These are phyloP conservation scores for Solanum hybrid DNA, from an alignment of 305 asterid species.

Conservation along the genomic window DNA sequence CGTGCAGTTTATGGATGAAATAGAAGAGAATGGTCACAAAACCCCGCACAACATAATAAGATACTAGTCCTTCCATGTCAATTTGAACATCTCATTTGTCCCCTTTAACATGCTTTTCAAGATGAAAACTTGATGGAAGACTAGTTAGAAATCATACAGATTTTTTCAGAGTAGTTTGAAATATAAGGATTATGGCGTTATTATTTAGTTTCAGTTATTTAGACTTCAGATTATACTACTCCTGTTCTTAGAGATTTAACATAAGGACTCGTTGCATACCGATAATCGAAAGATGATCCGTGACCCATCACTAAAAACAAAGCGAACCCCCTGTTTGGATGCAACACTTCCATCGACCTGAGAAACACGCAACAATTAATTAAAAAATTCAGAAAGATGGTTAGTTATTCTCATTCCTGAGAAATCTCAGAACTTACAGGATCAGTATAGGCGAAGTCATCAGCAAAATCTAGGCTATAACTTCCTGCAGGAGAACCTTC, in stretches of 20 bases:
- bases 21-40: neutral
- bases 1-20: neutral
- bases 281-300: constrained; percentile 87
- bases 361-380: neutral
- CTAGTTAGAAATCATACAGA: neutral
- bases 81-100: neutral
- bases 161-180: neutral
- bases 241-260: neutral
- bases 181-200: neutral
- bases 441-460: constrained; percentile 87
- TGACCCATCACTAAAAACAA: constrained; percentile 85
- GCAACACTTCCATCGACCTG: constrained; percentile 95
- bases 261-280: constrained; percentile 29
- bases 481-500: constrained; percentile 41
- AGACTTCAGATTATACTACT: neutral
- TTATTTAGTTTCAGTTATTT: neutral
- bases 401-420: neutral
- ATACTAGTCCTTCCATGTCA: neutral
- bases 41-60: neutral
- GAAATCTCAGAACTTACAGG: constrained; percentile 52
- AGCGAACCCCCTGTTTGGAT: constrained; percentile 80
- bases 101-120: neutral
- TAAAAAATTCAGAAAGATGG: neutral
- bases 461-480: constrained; percentile 77
- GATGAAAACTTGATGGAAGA: neutral